Conservation (phyloP, 768 basidiomycete genomes). For the Galerina sulciceps region DNA sequence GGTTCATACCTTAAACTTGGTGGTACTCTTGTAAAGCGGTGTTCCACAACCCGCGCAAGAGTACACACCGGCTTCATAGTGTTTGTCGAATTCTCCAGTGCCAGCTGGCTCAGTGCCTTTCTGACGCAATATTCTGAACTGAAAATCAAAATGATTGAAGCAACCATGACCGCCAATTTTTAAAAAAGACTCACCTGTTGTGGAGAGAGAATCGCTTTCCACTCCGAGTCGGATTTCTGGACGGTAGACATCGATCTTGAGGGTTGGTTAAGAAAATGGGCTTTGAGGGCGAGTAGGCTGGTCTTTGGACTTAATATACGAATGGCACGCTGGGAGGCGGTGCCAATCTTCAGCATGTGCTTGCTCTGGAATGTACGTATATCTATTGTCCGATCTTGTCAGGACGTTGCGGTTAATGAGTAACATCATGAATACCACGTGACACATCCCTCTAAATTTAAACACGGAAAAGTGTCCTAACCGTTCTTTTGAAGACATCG, state of each 20-base stretch:
- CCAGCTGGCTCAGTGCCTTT: constrained; percentile 87
- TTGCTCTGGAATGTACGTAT: not conserved
- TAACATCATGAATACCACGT: not conserved
- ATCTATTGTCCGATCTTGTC: not conserved
- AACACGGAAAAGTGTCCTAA: not conserved
- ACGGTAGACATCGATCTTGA: constrained; percentile 40
- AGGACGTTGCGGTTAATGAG: not conserved
- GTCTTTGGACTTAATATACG: constrained; percentile 17
- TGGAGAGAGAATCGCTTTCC: constrained; percentile 78
- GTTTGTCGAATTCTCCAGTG: constrained; percentile 82
- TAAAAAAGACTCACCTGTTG: constrained; percentile 67
- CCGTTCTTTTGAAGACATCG: no score
- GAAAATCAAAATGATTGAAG: not conserved
- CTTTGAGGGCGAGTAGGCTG: not conserved
- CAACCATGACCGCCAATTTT: not conserved
- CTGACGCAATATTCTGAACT: constrained; percentile 86
- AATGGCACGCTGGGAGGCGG: constrained; percentile 14
- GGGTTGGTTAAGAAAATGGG: not conserved
- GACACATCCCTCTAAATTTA: constrained; percentile 12
- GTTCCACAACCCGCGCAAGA: constrained; percentile 79
- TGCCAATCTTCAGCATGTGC: constrained; percentile 21
- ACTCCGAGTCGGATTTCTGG: constrained; percentile 74
- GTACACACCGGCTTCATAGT: constrained; percentile 69
- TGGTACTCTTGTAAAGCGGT: constrained; percentile 84
- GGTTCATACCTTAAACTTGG: constrained; percentile 77